Percentiles rank a stretch among this genome's conserved stretches.
These are phyloP conservation scores for Chaetomiaceae sp. DNA, from an alignment of 2,329 filamentous ascomycete genomes.

Conservation along the genomic window DNA sequence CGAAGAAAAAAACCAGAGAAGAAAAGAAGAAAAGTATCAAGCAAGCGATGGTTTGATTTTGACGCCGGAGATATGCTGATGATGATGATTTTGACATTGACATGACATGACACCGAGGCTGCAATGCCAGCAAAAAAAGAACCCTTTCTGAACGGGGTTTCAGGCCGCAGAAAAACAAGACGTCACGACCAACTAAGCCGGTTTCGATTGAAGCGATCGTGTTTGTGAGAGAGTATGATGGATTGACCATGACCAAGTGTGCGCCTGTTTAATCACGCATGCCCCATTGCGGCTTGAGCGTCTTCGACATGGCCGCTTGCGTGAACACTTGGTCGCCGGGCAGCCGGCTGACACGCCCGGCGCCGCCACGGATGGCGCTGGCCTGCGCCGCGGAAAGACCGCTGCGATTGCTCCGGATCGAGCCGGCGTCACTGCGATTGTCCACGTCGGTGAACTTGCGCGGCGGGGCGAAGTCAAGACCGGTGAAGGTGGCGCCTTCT, in stretches of 20 bases:
- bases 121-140: neutral
- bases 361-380: conserved; percentile 71
- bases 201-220: conserved; percentile 6
- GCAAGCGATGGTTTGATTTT: conserved; percentile 4
- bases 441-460: conserved; percentile 64
- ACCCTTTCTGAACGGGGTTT: too few species aligned
- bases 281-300: conserved; percentile 56
- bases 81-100: neutral
- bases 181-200: neutral
- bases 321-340: conserved; percentile 80
- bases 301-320: conserved; percentile 57
- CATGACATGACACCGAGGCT: conserved; percentile 8
- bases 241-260: neutral
- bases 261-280: conserved; percentile 38
- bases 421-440: conserved; percentile 60
- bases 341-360: conserved; percentile 80
- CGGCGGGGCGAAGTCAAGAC: conserved; percentile 74
- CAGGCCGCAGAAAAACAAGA: too few species aligned
- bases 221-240: conserved; percentile 1
- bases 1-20: neutral
- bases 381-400: conserved; percentile 69
- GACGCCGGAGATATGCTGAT: conserved; percentile 18
- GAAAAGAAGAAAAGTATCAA: too few species aligned
- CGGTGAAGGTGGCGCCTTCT: conserved; percentile 72
- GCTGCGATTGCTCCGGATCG: conserved; percentile 67